Evolutionary conservation across 495 filamentous ascomycete species (phyloP), one percentile per base, ranked within the genome.

Genomic region (Cladorrhinum samala): DNA sequence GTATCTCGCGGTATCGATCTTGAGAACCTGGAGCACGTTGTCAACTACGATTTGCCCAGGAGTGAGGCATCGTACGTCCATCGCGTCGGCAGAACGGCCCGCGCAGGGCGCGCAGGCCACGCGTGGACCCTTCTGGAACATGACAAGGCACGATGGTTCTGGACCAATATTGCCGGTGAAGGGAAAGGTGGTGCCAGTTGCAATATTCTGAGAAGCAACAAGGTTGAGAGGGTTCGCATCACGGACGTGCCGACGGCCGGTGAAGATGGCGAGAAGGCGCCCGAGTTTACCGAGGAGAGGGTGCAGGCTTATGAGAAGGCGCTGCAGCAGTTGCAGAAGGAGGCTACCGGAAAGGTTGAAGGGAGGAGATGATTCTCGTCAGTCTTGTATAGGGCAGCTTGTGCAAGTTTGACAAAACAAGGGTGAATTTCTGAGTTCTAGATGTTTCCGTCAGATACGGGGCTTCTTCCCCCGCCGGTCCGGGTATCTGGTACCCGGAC

Each of bases 1-100:
- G 90, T 92, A 1, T 86, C 92, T 1, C 87, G 94, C 42, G 93
- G 93, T 61, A 82, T 98, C n/a, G 93, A 98, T 64, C 73, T 96
- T 1, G 78, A 77, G 1, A 78, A 82, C 20, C 75, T 97, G 20
- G 82, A 82, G 20, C 86, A 95, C 57, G 89, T 97, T 9, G 73
- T 97, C 60, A 96, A 96, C 67, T 98, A 98, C 73, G 93, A 97
- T 64, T 74, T 97, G 30, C 94, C 93, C 0, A 78, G 81, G 8
- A 87, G 81, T 54, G 70, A 89, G 20, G 86, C 83, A 3, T 85
- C 83, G 16, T 98, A 97, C 59, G 85, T 97, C 11, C 93, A 98
- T 68, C 86, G 93, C 18, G 89, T 96, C 9, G 93, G 93, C 9
- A 82, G 93, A 50, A 96, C 93, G 1, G 92, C 92, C 9, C 74